Evolutionary conservation across 139 green algal genomes (phyloP), one percentile per base, ranked within the genome.

Genomic region (Chlorella sp.): DNA sequence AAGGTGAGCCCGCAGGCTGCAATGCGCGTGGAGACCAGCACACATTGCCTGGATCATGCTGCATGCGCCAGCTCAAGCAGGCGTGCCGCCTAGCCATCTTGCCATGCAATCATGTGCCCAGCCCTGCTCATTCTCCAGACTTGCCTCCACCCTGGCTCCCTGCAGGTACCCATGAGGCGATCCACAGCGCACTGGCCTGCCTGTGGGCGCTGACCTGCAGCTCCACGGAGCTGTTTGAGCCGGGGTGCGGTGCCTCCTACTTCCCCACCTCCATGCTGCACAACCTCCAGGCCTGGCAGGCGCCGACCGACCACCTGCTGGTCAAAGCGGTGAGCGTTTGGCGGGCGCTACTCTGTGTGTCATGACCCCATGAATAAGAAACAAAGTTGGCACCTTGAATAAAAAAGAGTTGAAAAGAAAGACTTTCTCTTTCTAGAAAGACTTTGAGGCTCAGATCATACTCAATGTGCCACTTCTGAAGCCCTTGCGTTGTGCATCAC

Each of bases 131-230:
- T 11, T 37, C 1, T 1, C 30, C 32, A 24, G n/a, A 22, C 14
- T 22, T 80, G 73, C 32, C 42, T 42, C 32, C 32, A 28, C n/a
- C n/a, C 14, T 4, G 19, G 15, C 9, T 83, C 14, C 34, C 16
- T 81, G 85, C 85, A 83, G 85, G 85, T 48, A 83, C 85, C 34
- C 71, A 75, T n/a, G 85, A 89, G 1, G 85, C 85, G 4, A 83
- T 83, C 19, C 71, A 83, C 32, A 73, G 42, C 40, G 85, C 85
- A 5, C 71, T 83, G n/a, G n/a, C 32, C 37, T 82, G 71, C 71
- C 48, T 89, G 9, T 89, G 85, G 71, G 75, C 69, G 7, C 71
- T 89, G 32, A 82, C 42, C 34, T 82, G 85, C 71, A 39, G 42
- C 71, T 75, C 32, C 0, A 16, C 22, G 1, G 85, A 89, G 69